Conservation (phyloP, 768 basidiomycete genomes). For the Suillus subalutaceus region DNA sequence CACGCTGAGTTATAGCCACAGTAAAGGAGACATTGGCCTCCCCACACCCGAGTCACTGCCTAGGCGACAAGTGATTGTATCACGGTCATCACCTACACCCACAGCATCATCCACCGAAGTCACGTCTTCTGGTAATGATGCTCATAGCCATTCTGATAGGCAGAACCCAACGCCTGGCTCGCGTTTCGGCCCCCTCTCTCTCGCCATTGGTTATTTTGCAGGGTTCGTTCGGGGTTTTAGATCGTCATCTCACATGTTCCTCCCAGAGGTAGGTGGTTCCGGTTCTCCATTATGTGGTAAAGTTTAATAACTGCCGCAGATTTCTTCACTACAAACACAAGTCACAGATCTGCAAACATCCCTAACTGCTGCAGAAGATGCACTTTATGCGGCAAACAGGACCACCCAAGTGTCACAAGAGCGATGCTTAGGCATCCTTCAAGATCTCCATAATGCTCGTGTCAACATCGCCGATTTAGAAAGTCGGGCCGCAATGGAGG, state of each 20-base stretch:
- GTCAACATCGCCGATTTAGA: neutral
- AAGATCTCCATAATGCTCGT: neutral
- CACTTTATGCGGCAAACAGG: neutral
- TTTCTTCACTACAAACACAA: neutral
- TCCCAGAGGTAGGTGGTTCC: neutral
- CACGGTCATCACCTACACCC: neutral
- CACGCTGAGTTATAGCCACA: neutral
- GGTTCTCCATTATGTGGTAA: neutral
- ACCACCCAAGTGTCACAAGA: neutral
- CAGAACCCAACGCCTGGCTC: neutral
- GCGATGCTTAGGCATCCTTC: neutral
- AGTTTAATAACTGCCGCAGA: neutral
- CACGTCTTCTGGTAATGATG: neutral
- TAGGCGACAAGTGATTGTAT: neutral
- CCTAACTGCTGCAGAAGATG: neutral
- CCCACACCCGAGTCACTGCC: conserved; percentile 11
- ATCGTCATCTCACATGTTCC: conserved; percentile 3
- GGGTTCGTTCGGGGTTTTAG: neutral
- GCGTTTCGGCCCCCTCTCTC: neutral
- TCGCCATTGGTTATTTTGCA: neutral
- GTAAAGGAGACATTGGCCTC: neutral
- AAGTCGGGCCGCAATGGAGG: neutral
- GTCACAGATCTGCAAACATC: conserved; percentile 1
- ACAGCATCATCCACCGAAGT: neutral
- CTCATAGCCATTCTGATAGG: neutral